These are phyloP conservation scores for Choanephora cucurbitarum DNA, from an alignment of 371 early-diverging fungal species.

Conservation along the genomic window DNA sequence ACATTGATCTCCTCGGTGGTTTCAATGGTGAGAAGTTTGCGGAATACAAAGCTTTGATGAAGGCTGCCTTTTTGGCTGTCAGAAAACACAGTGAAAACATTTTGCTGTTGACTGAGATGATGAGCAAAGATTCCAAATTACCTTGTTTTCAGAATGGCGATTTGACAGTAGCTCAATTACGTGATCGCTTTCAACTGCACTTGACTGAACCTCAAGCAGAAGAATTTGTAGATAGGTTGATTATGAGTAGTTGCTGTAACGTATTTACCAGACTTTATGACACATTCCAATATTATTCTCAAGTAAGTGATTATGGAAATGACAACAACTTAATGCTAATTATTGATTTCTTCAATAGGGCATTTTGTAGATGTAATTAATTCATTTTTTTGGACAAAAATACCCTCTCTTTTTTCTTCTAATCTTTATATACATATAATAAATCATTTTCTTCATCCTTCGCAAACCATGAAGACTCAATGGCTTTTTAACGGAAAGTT, in stretches of 20 bases:
- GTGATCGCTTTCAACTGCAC: slow-evolving; percentile 84
- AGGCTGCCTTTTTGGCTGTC: slow-evolving; percentile 80
- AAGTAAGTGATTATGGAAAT: too few relatives aligned
- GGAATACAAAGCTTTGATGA: slow-evolving; percentile 75
- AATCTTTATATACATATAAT: too few relatives aligned
- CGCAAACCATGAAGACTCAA: too few relatives aligned
- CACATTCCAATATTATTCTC: slow-evolving; percentile 97
- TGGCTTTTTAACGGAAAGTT: too few relatives aligned
- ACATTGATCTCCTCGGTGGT: slow-evolving; percentile 92
- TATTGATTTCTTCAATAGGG: too few relatives aligned
- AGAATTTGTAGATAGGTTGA: slow-evolving; percentile 88
- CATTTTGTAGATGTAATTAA: too few relatives aligned
- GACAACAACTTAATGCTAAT: too few relatives aligned
- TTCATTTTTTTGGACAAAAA: too few relatives aligned
- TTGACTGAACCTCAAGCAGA: slow-evolving; percentile 88
- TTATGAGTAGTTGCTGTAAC: slow-evolving; percentile 92
- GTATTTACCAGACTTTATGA: slow-evolving; percentile 98
- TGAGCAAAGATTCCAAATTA: slow-evolving; percentile 88
- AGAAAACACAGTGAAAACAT: slow-evolving; percentile 84
- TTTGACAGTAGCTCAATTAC: slow-evolving; percentile 60
- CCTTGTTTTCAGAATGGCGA: slow-evolving; percentile 84
- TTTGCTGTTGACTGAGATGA: slow-evolving; percentile 84
- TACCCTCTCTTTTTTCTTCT: too few relatives aligned
- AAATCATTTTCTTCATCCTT: too few relatives aligned
- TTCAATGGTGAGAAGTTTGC: slow-evolving; percentile 75